Base-by-base conservation (phyloP, 495 filamentous ascomycete species). In the Amphirosellinia nigrospora region DNA sequence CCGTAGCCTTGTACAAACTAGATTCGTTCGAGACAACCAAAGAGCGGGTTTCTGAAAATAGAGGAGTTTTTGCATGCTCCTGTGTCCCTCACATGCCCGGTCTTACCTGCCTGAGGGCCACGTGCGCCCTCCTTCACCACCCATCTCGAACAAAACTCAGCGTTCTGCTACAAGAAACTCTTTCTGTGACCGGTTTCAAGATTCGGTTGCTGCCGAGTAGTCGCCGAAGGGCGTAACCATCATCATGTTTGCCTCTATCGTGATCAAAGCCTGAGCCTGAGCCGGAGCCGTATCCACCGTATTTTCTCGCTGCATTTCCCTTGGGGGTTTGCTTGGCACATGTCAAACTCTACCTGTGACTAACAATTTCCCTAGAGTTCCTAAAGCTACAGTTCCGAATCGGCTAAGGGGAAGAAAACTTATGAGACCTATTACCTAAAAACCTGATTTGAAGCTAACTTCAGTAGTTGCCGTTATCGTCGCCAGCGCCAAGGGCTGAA, bases 101-200 rank as follows among this genome's bases (percentile, higher is more conserved):
- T 34, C 41, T 53, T 28, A 53, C 45, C 7, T 53, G 3, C 32
- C 13, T 10, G 63, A 65, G 15, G 32, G 63, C 63, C 63, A 65
- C 63, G 63, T 65, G 63, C 53, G 63, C 34, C 46, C 19, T 53
- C 32, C 53, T 21, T 36, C 41, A 65, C 63, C 63, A 65, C 46
- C 62, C 30, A 39, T 53, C 63, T 26, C 21, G 53, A 30, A 53
- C 63, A 52, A 52, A 19, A 52, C 63, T 28, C 63, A 36, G 34
- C n/a, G 21, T 65, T 21, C 32, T 53, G 30, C 15, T 46, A 48
- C 43, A 45, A 38, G 59, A 13, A 13, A 21, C 19, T 32, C 16
- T 64, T 48, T 26, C 9, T 11, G 8, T 65, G 46, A 19, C 21
- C 63, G 28, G 46, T 21, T 64, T 65, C 61, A 64, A 45, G 41